Percentiles rank a stretch among this genome's conserved stretches.
Conservation (phyloP, 2,329 filamentous ascomycete species). For the Neopestalotiopsis sp. region DNA sequence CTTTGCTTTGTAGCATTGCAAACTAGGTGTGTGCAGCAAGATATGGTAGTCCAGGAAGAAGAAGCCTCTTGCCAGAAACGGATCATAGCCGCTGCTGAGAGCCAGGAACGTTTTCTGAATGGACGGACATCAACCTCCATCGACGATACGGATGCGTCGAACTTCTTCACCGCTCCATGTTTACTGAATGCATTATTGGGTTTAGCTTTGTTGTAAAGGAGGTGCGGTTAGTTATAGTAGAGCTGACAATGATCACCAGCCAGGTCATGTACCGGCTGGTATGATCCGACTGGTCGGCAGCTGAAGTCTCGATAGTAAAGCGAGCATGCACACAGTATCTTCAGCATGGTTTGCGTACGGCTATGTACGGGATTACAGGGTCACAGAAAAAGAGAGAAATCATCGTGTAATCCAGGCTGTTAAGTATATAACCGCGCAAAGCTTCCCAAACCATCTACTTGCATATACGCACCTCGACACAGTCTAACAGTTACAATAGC, state of each 20-base stretch:
- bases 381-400: not conserved
- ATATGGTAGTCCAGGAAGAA: no score
- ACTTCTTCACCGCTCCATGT: slow-evolving; percentile 4
- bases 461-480: not conserved
- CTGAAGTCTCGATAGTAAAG: not conserved
- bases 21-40: no score
- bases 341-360: not conserved
- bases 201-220: not conserved
- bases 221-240: slow-evolving; percentile 2
- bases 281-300: not conserved
- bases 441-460: not conserved
- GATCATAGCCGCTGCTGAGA: slow-evolving; percentile 20
- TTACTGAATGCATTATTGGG: not conserved
- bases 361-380: not conserved
- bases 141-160: not conserved
- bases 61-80: not conserved
- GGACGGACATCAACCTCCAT: not conserved
- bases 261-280: not conserved
- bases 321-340: not conserved
- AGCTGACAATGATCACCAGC: slow-evolving; percentile 1
- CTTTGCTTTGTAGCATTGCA: no score
- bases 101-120: slow-evolving; percentile 4
- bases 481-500: not conserved
- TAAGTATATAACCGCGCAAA: not conserved
- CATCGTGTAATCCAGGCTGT: not conserved